Percentiles rank a stretch among this genome's conserved stretches.
These are phyloP conservation scores for Trametes cingulata DNA, from an alignment of 768 basidiomycete genomes.

Conservation along the genomic window DNA sequence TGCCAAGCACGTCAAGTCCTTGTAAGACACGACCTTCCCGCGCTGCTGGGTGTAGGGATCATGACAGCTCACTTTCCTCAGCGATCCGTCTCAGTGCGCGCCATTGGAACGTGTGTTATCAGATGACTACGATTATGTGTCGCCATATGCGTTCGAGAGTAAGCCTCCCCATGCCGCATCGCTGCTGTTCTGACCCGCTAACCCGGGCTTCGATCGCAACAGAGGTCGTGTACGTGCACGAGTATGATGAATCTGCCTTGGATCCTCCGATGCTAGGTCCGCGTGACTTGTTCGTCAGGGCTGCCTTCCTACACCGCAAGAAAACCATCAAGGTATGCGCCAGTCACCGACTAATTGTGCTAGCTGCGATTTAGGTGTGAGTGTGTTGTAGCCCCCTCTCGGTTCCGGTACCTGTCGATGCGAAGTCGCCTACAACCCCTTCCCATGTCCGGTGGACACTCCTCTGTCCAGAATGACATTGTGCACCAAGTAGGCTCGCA, in stretches of 20 bases:
- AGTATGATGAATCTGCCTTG: slow-evolving; percentile 20
- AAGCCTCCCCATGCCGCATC: too few relatives aligned
- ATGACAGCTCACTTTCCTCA: neutral
- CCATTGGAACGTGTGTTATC: slow-evolving; percentile 19
- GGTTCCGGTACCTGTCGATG: slow-evolving; percentile 15
- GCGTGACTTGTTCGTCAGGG: slow-evolving; percentile 13
- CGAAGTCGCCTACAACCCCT: slow-evolving; percentile 10
- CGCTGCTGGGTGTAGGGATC: too few relatives aligned
- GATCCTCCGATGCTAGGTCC: slow-evolving; percentile 17
- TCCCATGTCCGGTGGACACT: neutral
- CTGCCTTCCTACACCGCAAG: neutral
- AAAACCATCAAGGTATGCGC: slow-evolving; percentile 9
- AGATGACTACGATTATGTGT: slow-evolving; percentile 6
- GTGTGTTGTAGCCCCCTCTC: slow-evolving; percentile 2
- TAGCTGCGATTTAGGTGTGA: neutral
- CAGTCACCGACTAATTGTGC: neutral
- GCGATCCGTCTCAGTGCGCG: slow-evolving; percentile 6
- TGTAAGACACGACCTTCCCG: slow-evolving; percentile 10
- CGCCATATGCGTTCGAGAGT: slow-evolving; percentile 8
- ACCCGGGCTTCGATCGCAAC: neutral
- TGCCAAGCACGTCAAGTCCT: slow-evolving; percentile 2
- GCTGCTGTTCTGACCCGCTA: neutral
- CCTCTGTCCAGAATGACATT: too few relatives aligned
- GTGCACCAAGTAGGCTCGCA: too few relatives aligned
- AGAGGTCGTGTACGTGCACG: slow-evolving; percentile 17